Evolutionary conservation across 164 flowering plant genomes (phyloP), one percentile per base, ranked within the genome.

Genomic region (Hamamelis virginiana): DNA sequence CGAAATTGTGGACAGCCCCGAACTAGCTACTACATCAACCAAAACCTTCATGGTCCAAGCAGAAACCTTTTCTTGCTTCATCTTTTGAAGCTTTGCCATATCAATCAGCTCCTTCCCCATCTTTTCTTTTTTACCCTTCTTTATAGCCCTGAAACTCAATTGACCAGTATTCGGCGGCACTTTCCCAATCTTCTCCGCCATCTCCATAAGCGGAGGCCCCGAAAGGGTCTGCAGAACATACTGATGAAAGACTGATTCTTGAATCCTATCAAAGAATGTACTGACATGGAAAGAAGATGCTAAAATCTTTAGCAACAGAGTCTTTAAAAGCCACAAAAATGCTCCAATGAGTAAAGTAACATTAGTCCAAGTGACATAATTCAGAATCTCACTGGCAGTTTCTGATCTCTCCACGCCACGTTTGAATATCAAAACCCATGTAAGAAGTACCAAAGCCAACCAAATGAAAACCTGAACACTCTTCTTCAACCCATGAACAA

Each of bases 231-330:
- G 84, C 19, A 89, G 77, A 47, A 89, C 84, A 70, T 89, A 86
- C 62, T 86, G 91, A 75, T 83, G 86, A 59, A 85, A 85, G 50
- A 89, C 71, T 3, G 93, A 79, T 59, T 86, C 92, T 61, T 88
- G 90, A 70, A 89, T 85, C 71, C 91, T 74, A 68, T 89, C 93
- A 68, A 89, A 89, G 78, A 89, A 89, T 19, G 76, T 78, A 52
- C 68, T 84, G 19, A 89, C 86, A 59, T 89, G 85, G 80, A 89
- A 89, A 26, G 76, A 75, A 4, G 89, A 81, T 1, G 93, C 91
- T 59, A 89, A 69, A 23, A 87, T 76, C 76, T 89, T 89, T 9
- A 89, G 76, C 69, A 80, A 59, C 45, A 83, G 44, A 14, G 78
- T 85, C 80, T 89, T 89, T 56, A 89, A 4, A 22, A 89, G 69